Evolutionary conservation across 768 basidiomycete genomes (phyloP).

Genomic region (Xerocomus brunneocitrinus): DNA sequence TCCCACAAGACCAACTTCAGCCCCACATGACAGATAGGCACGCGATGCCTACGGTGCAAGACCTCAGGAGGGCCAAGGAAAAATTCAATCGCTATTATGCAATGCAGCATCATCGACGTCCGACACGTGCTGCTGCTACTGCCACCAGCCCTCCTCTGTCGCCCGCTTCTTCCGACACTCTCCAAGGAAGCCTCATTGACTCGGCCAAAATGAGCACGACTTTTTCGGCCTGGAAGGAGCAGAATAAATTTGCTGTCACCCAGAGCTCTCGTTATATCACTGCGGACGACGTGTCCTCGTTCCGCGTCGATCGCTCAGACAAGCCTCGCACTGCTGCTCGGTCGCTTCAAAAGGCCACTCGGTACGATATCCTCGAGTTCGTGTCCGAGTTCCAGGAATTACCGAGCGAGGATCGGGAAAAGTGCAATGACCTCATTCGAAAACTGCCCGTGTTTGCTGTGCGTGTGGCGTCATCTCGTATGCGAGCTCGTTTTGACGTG

Average conservation of each 20-base stretch:
- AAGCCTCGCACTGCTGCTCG: conserved; percentile 18
- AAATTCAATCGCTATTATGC: background rate
- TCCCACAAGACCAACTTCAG: conserved; percentile 8
- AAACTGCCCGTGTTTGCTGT: conserved; percentile 22
- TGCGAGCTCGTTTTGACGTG: background rate
- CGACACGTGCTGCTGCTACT: background rate
- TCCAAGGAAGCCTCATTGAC: background rate
- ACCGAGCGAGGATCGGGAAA: conserved; percentile 10
- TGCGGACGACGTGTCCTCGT: conserved; percentile 20
- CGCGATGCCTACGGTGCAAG: conserved; percentile 4
- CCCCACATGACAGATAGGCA: conserved; percentile 13
- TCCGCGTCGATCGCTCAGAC: conserved; percentile 23
- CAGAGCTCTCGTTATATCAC: conserved; percentile 13
- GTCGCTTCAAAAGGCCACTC: conserved; percentile 18
- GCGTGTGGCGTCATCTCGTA: background rate
- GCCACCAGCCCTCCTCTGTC: background rate
- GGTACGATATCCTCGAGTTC: conserved; percentile 20
- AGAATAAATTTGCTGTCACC: conserved; percentile 4
- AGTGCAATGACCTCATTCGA: conserved; percentile 15
- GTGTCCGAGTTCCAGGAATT: conserved; percentile 13
- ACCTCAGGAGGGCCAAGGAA: conserved; percentile 5
- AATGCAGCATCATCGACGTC: background rate
- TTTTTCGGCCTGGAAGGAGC: conserved; percentile 21
- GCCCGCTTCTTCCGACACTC: conserved; percentile 4
- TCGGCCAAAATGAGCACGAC: conserved; percentile 7